These are phyloP conservation scores for Pyrus betulifolia DNA, from an alignment of 306 rosid genomes.

Conservation along the genomic window DNA sequence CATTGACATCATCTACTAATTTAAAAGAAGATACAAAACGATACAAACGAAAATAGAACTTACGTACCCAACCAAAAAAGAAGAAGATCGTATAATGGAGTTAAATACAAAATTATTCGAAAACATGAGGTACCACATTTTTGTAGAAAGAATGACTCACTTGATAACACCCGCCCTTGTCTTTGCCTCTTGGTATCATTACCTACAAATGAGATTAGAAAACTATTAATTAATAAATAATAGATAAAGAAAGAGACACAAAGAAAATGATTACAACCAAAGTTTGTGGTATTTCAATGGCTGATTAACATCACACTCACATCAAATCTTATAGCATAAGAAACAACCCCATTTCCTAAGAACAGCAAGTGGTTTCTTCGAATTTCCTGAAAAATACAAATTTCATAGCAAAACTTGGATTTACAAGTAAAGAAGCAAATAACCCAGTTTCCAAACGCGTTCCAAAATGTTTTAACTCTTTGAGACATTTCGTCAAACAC, in stretches of 20 bases:
- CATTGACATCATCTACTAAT: neutral
- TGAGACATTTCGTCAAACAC: neutral
- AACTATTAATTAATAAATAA: neutral
- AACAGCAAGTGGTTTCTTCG: neutral
- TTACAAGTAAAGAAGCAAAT: neutral
- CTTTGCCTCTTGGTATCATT: conserved; percentile 84
- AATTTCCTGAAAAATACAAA: neutral
- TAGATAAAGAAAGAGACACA: neutral
- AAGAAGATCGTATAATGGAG: no score
- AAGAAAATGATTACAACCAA: neutral
- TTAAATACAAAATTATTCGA: no score
- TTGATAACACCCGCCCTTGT: conserved; percentile 74
- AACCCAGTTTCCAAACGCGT: neutral
- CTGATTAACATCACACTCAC: neutral
- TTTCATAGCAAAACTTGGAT: neutral
- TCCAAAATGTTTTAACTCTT: neutral
- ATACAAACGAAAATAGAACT: no score
- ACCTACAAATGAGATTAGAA: conserved; percentile 38
- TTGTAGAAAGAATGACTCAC: conserved; percentile 48
- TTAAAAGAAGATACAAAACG: no score
- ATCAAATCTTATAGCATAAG: neutral
- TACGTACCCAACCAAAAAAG: no score
- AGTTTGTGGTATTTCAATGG: neutral
- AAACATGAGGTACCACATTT: no score
- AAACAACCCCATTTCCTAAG: neutral